Conservation (phyloP, 2,329 filamentous ascomycete species). For the Xylaria sp. region DNA sequence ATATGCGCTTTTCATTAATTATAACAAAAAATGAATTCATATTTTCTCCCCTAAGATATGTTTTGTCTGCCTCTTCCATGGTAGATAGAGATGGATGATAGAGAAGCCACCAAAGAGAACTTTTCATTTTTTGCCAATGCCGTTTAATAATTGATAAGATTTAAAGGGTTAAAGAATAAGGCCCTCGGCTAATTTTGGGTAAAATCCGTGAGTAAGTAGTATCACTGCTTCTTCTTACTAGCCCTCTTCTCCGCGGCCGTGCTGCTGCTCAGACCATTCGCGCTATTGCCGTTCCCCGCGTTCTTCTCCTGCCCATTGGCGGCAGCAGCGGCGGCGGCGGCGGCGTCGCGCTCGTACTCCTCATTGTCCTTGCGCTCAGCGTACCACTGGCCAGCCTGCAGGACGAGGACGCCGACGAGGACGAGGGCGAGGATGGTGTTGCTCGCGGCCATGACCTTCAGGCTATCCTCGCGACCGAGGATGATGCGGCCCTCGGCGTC, state of each 20-base stretch:
- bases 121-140: slow-evolving; percentile 12
- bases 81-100: slow-evolving; percentile 10
- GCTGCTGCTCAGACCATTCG: slow-evolving; percentile 1
- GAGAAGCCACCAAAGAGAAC: neutral
- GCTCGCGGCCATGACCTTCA: slow-evolving; percentile 91
- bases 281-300: slow-evolving; percentile 37
- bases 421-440: slow-evolving; percentile 97
- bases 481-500: slow-evolving; percentile 68
- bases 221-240: slow-evolving; percentile 47
- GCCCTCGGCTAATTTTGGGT: neutral
- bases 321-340: slow-evolving; percentile 29
- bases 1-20: slow-evolving; percentile 26
- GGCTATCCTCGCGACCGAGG: slow-evolving; percentile 85
- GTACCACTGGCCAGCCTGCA: slow-evolving; percentile 99
- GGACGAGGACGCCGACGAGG: slow-evolving; percentile 86
- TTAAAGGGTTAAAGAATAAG: neutral
- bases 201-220: neutral
- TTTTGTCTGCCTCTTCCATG: neutral
- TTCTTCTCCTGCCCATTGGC: slow-evolving; percentile 42
- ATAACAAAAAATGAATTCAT: neutral
- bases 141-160: neutral
- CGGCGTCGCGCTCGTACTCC: slow-evolving; percentile 74
- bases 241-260: slow-evolving; percentile 47
- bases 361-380: slow-evolving; percentile 92
- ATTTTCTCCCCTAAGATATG: slow-evolving; percentile 12